Evolutionary conservation across 2,329 filamentous ascomycete species (phyloP), one percentile per base, ranked within the genome.

Genomic region (Alternaria arborescens): DNA sequence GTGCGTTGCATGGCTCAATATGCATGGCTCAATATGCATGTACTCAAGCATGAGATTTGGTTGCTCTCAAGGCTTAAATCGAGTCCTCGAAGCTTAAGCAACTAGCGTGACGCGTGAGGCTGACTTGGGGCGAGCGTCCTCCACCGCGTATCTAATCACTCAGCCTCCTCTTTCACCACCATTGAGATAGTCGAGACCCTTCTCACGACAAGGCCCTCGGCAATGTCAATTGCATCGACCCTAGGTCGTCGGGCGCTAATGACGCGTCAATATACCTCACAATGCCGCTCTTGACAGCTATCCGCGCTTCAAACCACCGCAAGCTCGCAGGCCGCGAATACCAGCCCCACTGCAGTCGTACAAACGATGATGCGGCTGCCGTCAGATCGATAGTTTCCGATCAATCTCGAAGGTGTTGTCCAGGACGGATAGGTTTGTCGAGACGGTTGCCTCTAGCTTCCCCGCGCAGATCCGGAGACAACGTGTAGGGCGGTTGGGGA

Each of bases 391-490:
- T 18, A 34, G 36, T 20, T 18, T 28, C 14, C 20, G 18, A 24
- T 24, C 14, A 28, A 30, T 8, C 5, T 22, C 10, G 32, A 38
- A 43, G n/a, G 50, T 42, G 30, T 55, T 36, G 14, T 26, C 34
- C 24, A 55, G 44, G 30, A 54, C 44, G 24, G 46, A 30, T 44
- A 43, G 38, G 26, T 50, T 57, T 58, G 24, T 48, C 53, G 53
- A 50, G 43, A 50, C 54, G 57, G 55, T 40, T 42, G 32, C 42
- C n/a, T 47, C 41, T 36, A 64, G 58, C 52, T 22, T 56, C 44
- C 60, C 61, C 60, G 52, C 50, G 41, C 43, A 53, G 52, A 69
- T 66, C 67, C 60, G 20, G 65, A 58, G 56, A 54, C 44, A 58
- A 64, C 60, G 65, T 60, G 60, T 67, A 42, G 24, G 41, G 48